Conservation (phyloP, 1,284 basidiomycete genomes). For the Papiliotrema flavescens region DNA sequence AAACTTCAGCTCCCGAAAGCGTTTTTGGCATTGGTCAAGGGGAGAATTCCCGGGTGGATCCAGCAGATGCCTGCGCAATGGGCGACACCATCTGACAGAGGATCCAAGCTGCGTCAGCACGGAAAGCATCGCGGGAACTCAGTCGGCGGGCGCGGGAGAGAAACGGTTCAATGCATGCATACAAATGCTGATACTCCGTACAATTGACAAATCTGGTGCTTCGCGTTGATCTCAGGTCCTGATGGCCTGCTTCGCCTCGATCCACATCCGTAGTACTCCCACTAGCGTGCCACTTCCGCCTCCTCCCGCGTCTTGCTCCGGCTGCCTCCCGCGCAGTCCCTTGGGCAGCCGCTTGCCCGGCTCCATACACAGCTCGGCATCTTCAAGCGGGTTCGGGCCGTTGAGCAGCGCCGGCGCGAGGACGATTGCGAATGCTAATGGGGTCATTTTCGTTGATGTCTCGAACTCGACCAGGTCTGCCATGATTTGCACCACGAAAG, state of each 20-base stretch:
- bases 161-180: too few species aligned
- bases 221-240: too few species aligned
- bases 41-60: too few species aligned
- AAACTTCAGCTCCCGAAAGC: too few species aligned
- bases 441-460: constrained; percentile 27
- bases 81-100: too few species aligned
- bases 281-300: constrained; percentile 25
- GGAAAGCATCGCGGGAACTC: too few species aligned
- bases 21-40: too few species aligned
- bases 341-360: constrained; percentile 24
- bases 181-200: too few species aligned
- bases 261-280: constrained; percentile 37
- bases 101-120: too few species aligned
- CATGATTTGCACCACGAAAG: constrained; percentile 18
- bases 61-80: too few species aligned
- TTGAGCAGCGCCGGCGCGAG: constrained; percentile 37
- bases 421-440: constrained; percentile 30
- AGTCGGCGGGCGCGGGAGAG: too few species aligned
- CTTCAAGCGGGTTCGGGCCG: constrained; percentile 31
- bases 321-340: constrained; percentile 9
- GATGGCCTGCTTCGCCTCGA: constrained; percentile 6
- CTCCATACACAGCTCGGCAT: constrained; percentile 33
- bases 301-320: constrained; percentile 1
- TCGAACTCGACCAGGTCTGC: constrained; percentile 24
- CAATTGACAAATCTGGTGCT: too few species aligned